Evolutionary conservation across 2,329 filamentous ascomycete genomes (phyloP), one percentile per base, ranked within the genome.

Genomic region (Diaporthe aspalathi): DNA sequence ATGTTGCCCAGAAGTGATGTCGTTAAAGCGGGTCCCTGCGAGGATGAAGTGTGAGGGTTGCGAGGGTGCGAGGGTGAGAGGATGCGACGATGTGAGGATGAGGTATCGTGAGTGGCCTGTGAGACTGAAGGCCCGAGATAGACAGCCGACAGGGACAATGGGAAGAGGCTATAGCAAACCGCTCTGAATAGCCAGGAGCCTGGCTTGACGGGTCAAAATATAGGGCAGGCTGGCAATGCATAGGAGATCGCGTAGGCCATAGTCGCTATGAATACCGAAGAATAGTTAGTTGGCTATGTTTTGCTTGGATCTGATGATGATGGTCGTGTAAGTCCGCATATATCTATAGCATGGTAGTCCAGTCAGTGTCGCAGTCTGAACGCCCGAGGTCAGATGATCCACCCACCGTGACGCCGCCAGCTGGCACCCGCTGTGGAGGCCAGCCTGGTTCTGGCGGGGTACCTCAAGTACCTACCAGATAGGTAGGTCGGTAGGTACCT

Each of bases 1-100:
- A 72, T 72, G 70, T 53, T 69, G 66, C 45, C 50, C 5, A 6
- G 24, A 4, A 52, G 38, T 50, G 43, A 69, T 68, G 66, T 72
- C 70, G 66, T 68, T 38, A 67, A 52, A 56, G 70, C 66, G 67
- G 70, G 69, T 29, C 56, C 67, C 49, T 8, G 52, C 32, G 43
- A 50, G 24, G 65, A 43, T 27, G 38, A 12, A 11, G 27, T n/a
- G n/a, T n/a, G n/a, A n/a, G n/a, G n/a, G n/a, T n/a, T n/a, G 8
- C 8, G 32, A 32, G 32, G 32, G 8, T 32, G 32, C 32, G 32
- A 32, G 32, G 32, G 8, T 32, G 32, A 32, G 32, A 32, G 32
- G 32, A 32, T 32, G 32, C 5, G 32, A 32, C 5, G 35, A 38
- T n/a, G 53, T 22, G 32, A 72, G 24, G 66, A 49, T 14, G 66